Percentiles rank a stretch among this genome's conserved stretches.
These are phyloP conservation scores for Leccinellum albellum DNA, from an alignment of 768 basidiomycete genomes.

Conservation along the genomic window DNA sequence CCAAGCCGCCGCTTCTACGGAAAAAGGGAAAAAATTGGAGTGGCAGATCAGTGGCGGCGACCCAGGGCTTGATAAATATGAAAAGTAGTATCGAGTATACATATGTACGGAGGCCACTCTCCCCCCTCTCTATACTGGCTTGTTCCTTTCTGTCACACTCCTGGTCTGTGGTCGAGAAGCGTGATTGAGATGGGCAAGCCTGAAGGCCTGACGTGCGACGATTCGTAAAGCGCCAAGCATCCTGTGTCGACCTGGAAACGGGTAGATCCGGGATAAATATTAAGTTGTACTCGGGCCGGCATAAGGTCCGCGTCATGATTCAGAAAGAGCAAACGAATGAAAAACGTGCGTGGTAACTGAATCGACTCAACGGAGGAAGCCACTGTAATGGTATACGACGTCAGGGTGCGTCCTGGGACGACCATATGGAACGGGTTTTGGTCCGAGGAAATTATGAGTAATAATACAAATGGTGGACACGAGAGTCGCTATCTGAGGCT, in stretches of 20 bases:
- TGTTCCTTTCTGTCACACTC: slow-evolving; percentile 2
- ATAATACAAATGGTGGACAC: slow-evolving; percentile 26
- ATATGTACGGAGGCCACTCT: slow-evolving; percentile 10
- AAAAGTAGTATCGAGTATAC: slow-evolving; percentile 15
- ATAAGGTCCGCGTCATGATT: slow-evolving; percentile 11
- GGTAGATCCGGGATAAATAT: slow-evolving; percentile 28
- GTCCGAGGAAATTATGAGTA: slow-evolving; percentile 34
- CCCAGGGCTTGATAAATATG: slow-evolving; percentile 19
- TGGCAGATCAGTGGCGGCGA: neutral
- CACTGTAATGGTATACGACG: slow-evolving; percentile 21
- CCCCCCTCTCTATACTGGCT: neutral
- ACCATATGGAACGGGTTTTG: slow-evolving; percentile 16
- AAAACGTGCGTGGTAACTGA: slow-evolving; percentile 9
- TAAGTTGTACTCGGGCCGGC: slow-evolving; percentile 10
- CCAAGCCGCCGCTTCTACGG: neutral
- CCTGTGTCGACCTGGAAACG: slow-evolving; percentile 7
- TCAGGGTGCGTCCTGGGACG: slow-evolving; percentile 19
- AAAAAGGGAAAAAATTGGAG: neutral
- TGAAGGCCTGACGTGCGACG: neutral
- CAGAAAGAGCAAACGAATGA: slow-evolving; percentile 18
- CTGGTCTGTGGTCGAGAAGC: slow-evolving; percentile 4
- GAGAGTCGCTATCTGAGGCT: slow-evolving; percentile 11
- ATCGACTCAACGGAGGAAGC: slow-evolving; percentile 12
- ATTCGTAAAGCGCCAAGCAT: slow-evolving; percentile 1
- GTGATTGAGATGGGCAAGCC: neutral